phyloP scores from a whole-genome alignment of 208 protist genomes.

The Trypanosoma melophagium region DNA sequence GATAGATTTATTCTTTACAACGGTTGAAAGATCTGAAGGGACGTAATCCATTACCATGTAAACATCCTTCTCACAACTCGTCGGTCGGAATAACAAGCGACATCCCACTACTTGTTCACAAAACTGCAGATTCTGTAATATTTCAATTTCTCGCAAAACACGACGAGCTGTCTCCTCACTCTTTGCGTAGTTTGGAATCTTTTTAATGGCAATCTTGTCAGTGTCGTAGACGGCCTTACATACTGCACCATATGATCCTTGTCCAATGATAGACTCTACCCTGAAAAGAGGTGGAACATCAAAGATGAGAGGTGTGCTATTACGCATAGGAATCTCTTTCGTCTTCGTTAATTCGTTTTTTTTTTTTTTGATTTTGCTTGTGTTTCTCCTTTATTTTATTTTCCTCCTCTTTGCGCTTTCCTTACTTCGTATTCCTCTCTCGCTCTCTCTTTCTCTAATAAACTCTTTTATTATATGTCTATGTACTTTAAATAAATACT shows the following conservation, averaged over 20 bases:
- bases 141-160: conserved; percentile 87
- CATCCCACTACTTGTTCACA: conserved; percentile 88
- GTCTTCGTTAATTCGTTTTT: neutral
- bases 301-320: conserved; percentile 65
- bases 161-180: conserved; percentile 77
- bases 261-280: conserved; percentile 90
- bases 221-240: conserved; percentile 82
- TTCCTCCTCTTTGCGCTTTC: neutral
- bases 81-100: conserved; percentile 85
- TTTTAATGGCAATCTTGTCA: conserved; percentile 88
- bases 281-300: conserved; percentile 85
- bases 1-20: conserved; percentile 82
- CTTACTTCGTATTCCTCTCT: neutral
- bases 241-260: conserved; percentile 93
- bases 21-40: conserved; percentile 75
- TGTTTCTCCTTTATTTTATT: conserved; percentile 26
- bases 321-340: too few relatives aligned
- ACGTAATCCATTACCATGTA: conserved; percentile 93
- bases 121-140: conserved; percentile 85
- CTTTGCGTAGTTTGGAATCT: conserved; percentile 87
- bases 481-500: too few relatives aligned
- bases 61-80: conserved; percentile 89
- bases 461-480: too few relatives aligned
- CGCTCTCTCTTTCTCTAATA: neutral
- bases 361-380: neutral